Conservation (phyloP, 495 filamentous ascomycete genomes). For the Aspergillus nidulans region DNA sequence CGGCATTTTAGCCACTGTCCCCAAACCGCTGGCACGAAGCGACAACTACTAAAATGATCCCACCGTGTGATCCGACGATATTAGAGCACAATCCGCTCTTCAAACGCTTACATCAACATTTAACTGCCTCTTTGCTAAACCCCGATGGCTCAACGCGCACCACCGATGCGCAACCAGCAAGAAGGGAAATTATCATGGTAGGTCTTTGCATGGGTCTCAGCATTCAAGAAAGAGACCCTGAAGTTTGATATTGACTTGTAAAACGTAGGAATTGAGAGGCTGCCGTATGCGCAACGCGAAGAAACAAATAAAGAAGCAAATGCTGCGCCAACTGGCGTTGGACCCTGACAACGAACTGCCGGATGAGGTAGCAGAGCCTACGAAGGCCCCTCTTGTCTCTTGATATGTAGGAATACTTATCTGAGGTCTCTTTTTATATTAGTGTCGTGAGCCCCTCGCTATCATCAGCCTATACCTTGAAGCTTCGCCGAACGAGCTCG, state of each 20-base stretch:
- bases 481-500: conserved; percentile 24
- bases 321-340: conserved; percentile 30
- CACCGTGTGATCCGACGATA: conserved; percentile 58
- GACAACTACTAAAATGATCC: conserved; percentile 50
- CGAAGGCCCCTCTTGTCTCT: not conserved
- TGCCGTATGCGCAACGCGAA: conserved; percentile 34
- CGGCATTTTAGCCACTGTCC: not conserved
- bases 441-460: conserved; percentile 36
- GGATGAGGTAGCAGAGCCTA: conserved; percentile 26
- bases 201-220: conserved; percentile 4
- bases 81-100: conserved; percentile 62
- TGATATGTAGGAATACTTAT: not conserved
- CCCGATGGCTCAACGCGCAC: conserved; percentile 58
- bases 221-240: not conserved
- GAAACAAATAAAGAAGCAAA: conserved; percentile 34
- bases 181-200: conserved; percentile 51
- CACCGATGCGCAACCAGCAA: conserved; percentile 48
- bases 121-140: conserved; percentile 56
- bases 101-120: conserved; percentile 55
- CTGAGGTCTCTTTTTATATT: not conserved
- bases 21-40: not conserved
- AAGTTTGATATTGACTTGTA: not conserved
- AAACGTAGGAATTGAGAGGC: conserved; percentile 32
- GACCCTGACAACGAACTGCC: conserved; percentile 29
- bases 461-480: conserved; percentile 39